These are phyloP conservation scores for Vicia faba DNA, from an alignment of 306 rosid species.

Conservation along the genomic window DNA sequence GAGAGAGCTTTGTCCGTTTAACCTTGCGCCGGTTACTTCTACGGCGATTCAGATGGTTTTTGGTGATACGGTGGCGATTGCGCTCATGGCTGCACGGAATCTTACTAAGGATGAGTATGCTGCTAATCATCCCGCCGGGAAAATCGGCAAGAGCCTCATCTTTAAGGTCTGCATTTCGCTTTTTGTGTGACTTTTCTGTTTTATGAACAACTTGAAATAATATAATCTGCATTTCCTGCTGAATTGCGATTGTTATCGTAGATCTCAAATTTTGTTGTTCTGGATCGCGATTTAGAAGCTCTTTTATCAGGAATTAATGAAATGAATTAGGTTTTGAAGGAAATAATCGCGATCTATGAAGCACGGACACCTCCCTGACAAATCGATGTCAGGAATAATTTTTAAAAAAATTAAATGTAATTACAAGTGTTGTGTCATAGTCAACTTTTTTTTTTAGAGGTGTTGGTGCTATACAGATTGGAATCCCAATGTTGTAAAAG, in stretches of 20 bases:
- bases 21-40: constrained; percentile 96
- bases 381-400: no score
- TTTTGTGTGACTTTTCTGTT: background rate
- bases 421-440: no score
- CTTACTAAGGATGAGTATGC: constrained; percentile 88
- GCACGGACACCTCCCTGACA: no score
- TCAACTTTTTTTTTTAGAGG: no score
- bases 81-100: constrained; percentile 86
- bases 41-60: constrained; percentile 98
- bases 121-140: constrained; percentile 90
- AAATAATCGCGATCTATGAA: background rate
- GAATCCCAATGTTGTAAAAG: background rate
- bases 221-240: constrained; percentile 6
- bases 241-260: background rate
- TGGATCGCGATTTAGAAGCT: background rate
- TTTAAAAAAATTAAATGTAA: no score
- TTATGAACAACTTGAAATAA: background rate
- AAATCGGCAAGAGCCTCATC: constrained; percentile 93
- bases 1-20: constrained; percentile 89
- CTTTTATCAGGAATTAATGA: background rate
- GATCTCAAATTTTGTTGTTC: background rate
- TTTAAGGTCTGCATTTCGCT: constrained; percentile 64
- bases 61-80: constrained; percentile 95
- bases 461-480: background rate
- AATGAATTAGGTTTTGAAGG: background rate